Evolutionary conservation across 179 eudicot species (phyloP), one percentile per base, ranked within the genome.

Genomic region (Beta corolliflora): DNA sequence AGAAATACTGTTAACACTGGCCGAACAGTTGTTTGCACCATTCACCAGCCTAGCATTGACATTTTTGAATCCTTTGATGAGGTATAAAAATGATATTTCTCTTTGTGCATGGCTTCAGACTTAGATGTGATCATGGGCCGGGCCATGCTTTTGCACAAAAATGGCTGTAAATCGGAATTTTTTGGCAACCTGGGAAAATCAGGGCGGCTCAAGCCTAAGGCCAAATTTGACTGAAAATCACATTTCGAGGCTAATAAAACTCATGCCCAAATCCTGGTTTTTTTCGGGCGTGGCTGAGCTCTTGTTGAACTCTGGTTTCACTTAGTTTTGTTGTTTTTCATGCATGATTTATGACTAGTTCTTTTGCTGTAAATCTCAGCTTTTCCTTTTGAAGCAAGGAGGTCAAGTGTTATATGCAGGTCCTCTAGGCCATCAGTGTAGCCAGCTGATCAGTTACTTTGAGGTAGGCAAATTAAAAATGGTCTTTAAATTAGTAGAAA

Each of bases 61-160:
- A 82, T 82, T 5, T 82, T 82, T 25, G 84, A 82, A 55, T 78
- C 84, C 41, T 82, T 82, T 10, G 84, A 82, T 77, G 84, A 82
- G 84, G 84, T 82, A 58, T 45, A 5, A 1, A 36, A 3, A 46
- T 6, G 3, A 12, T 25, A 8, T 48, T 3, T 36, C 31, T 19
- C 7, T 70, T 9, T 58, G 29, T 69, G 16, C 4, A 13, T 31
- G 21, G 5, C 6, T 55, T 48, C 10, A 77, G 41, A 3, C n/a
- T 25, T 36, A 36, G 41, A 36, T 36, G 41, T 36, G 41, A 36
- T 36, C 41, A 36, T 36, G 41, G 41, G 41, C 41, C 1, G 41
- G 41, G 3, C 41, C 41, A 36, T 36, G 41, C 41, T 36, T 36
- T 36, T 36, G 41, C 41, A 36, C 41, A 36, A 36, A 36, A 36